These are phyloP conservation scores for Fusarium albidum DNA, from an alignment of 2,329 filamentous ascomycete genomes.

Conservation along the genomic window DNA sequence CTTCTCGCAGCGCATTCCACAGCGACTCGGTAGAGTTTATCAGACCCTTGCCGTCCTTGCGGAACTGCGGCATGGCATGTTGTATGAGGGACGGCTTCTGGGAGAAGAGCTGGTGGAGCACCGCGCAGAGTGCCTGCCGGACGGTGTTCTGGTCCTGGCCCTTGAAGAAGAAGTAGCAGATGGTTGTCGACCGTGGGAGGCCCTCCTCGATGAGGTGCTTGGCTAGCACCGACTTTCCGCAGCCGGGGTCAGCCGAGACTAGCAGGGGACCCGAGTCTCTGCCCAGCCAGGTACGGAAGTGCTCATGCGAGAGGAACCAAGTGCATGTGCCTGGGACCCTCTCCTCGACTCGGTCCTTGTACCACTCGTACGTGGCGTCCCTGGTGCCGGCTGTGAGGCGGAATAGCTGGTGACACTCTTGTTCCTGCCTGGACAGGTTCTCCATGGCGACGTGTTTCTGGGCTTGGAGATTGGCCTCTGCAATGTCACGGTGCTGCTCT, in stretches of 20 bases:
- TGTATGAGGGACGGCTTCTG: slow-evolving; percentile 42
- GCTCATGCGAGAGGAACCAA: too few relatives aligned
- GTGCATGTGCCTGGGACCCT: too few relatives aligned
- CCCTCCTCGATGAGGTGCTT: slow-evolving; percentile 8
- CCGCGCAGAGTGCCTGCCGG: slow-evolving; percentile 46
- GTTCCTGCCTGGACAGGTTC: too few relatives aligned
- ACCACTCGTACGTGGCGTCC: too few relatives aligned
- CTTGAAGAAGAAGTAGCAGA: slow-evolving; percentile 56
- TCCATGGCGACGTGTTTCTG: too few relatives aligned
- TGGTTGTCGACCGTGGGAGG: slow-evolving; percentile 33
- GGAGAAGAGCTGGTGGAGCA: slow-evolving; percentile 51
- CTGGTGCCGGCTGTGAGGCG: too few relatives aligned
- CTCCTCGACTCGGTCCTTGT: too few relatives aligned
- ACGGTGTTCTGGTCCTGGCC: slow-evolving; percentile 47
- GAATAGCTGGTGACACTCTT: too few relatives aligned
- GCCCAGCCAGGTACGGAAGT: too few relatives aligned
- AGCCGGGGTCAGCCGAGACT: slow-evolving; percentile 50
- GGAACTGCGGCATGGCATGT: slow-evolving; percentile 45
- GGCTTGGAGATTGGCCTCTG: too few relatives aligned
- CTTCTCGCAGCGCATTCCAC: background rate
- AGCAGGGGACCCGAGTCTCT: slow-evolving; percentile 42
- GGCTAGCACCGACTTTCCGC: slow-evolving; percentile 49
- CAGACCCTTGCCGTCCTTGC: slow-evolving; percentile 34
- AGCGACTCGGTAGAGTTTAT: background rate
- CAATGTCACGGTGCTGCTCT: too few relatives aligned